phyloP scores from a whole-genome alignment of 164 flowering plant species.

The Vitis riparia region DNA sequence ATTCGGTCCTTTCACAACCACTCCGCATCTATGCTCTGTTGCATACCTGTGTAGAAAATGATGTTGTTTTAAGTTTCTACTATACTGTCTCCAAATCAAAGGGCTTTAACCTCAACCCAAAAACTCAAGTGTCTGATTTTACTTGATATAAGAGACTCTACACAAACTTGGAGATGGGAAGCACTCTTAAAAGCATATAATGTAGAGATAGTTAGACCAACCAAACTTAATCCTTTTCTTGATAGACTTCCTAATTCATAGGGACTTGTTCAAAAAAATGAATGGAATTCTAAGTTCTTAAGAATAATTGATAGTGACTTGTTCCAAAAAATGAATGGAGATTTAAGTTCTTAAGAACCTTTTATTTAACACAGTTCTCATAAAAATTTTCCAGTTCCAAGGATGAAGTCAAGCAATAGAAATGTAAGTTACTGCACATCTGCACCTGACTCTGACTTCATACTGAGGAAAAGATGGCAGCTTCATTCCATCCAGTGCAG shows the following conservation, averaged over 20 bases:
- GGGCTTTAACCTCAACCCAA: neutral
- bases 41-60: conserved; percentile 60
- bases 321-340: too few relatives aligned
- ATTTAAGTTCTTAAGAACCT: neutral
- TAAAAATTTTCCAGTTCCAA: neutral
- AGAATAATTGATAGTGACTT: too few relatives aligned
- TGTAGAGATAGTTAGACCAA: too few relatives aligned
- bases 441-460: conserved; percentile 95
- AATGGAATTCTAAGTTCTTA: neutral
- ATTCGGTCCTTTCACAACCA: conserved; percentile 91
- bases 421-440: neutral
- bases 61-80: neutral
- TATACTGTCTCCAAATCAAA: neutral
- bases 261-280: too few relatives aligned
- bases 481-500: conserved; percentile 94
- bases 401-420: neutral
- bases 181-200: too few relatives aligned
- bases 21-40: conserved; percentile 98
- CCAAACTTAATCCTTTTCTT: too few relatives aligned
- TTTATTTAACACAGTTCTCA: neutral
- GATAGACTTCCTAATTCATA: too few relatives aligned
- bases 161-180: too few relatives aligned
- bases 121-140: neutral
- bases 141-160: neutral
- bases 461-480: conserved; percentile 87